Evolutionary conservation across 306 rosid species (phyloP).

Genomic region (Pterocarpus macrocarpus): DNA sequence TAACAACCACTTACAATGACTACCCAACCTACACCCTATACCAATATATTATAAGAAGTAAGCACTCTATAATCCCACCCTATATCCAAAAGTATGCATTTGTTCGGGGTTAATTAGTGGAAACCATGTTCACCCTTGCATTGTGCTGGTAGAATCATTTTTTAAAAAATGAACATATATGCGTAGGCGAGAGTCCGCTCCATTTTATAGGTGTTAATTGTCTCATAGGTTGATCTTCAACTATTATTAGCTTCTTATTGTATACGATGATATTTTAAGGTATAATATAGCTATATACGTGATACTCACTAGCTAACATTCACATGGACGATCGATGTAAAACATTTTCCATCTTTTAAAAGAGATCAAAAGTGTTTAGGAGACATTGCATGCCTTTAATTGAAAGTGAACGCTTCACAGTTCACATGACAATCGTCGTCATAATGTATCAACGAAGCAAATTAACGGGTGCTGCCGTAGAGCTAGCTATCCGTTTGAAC

Average conservation of each 20-base stretch:
- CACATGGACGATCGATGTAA: too few relatives aligned
- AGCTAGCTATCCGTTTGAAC: constrained; percentile 28
- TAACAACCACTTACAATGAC: constrained; percentile 45
- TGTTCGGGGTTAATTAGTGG: constrained; percentile 36
- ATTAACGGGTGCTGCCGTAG: constrained; percentile 14
- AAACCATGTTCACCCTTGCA: constrained; percentile 38
- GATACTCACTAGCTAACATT: too few relatives aligned
- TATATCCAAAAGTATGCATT: constrained; percentile 34
- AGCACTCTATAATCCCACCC: constrained; percentile 18
- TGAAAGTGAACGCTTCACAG: constrained; percentile 41
- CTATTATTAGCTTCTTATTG: constrained; percentile 29
- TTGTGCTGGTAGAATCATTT: constrained; percentile 3
- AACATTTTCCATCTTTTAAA: constrained; percentile 4
- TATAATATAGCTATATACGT: too few relatives aligned
- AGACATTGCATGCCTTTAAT: constrained; percentile 32
- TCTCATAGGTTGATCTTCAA: constrained; percentile 39
- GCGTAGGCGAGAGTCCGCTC: constrained; percentile 42
- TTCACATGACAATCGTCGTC: constrained; percentile 37
- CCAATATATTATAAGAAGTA: constrained; percentile 7
- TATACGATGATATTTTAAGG: too few relatives aligned
- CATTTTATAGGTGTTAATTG: constrained; percentile 11
- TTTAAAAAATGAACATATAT: constrained; percentile 4
- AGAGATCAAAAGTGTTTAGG: constrained; percentile 14
- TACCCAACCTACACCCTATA: constrained; percentile 42
- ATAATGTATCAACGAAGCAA: constrained; percentile 23